These are phyloP conservation scores for Penicillium sp. DNA, from an alignment of 2,329 filamentous ascomycete genomes.

Conservation along the genomic window DNA sequence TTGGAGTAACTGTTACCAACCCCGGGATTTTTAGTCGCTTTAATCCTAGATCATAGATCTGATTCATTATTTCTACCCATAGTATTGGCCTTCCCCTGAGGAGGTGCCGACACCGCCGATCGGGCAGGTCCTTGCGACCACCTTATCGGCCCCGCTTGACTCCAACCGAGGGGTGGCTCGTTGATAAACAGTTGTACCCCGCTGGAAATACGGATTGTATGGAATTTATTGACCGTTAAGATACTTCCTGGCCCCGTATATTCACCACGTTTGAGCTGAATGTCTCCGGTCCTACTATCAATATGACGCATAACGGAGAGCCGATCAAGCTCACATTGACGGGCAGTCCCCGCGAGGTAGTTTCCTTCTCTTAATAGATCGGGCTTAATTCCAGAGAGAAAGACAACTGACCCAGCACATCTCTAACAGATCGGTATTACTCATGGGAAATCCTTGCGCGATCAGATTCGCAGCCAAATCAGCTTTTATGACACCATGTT, in stretches of 20 bases:
- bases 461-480: slow-evolving; percentile 43
- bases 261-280: no score
- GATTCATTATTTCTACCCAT: background rate
- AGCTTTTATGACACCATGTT: slow-evolving; percentile 48
- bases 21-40: background rate
- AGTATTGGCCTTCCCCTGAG: background rate
- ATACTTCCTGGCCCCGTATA: no score
- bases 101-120: slow-evolving; percentile 2
- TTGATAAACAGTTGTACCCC: background rate
- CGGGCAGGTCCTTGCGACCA: slow-evolving; percentile 15
- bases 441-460: slow-evolving; percentile 41
- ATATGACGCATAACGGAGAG: slow-evolving; percentile 39
- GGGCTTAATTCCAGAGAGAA: background rate
- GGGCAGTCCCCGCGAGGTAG: slow-evolving; percentile 27
- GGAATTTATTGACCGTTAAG: no score
- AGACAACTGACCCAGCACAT: background rate
- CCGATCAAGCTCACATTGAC: slow-evolving; percentile 23
- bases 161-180: slow-evolving; percentile 14
- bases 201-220: no score
- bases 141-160: slow-evolving; percentile 15
- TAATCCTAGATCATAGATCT: background rate
- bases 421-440: slow-evolving; percentile 44
- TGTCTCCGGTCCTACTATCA: slow-evolving; percentile 26
- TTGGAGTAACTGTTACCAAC: background rate
- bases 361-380: background rate